A percentile compares a stretch with the other conserved stretches of the same genome.
Evolutionary conservation across 768 basidiomycete genomes (phyloP).

Genomic region (Tephrocybe sp.): DNA sequence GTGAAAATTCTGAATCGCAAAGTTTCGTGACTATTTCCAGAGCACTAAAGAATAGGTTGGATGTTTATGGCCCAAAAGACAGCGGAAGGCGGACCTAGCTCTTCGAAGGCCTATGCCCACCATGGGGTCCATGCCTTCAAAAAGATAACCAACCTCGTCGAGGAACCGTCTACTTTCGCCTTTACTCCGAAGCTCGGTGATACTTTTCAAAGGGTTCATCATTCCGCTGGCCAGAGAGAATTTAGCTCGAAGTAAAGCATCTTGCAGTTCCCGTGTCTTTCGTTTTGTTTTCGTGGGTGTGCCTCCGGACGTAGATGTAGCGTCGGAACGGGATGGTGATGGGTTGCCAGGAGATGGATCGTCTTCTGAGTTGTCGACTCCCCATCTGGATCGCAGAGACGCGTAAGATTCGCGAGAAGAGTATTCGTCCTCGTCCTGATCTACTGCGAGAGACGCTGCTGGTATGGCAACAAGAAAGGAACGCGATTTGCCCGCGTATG

Average conservation of each 20-base stretch:
- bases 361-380: conserved; percentile 78
- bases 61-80: background rate
- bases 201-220: conserved; percentile 77
- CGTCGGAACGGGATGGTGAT: conserved; percentile 33
- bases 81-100: conserved; percentile 51
- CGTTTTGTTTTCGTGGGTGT: conserved; percentile 40
- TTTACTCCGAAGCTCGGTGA: conserved; percentile 77
- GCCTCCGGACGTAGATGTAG: conserved; percentile 31
- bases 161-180: conserved; percentile 79
- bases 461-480: conserved; percentile 74
- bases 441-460: conserved; percentile 22
- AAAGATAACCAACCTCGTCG: conserved; percentile 83
- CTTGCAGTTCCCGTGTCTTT: conserved; percentile 33
- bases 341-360: conserved; percentile 46
- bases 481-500: conserved; percentile 77
- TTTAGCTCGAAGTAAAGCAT: conserved; percentile 16
- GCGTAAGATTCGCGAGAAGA: conserved; percentile 71
- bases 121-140: conserved; percentile 69
- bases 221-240: conserved; percentile 48
- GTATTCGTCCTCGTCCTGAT: conserved; percentile 49
- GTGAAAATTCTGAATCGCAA: conserved; percentile 71
- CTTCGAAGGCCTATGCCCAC: conserved; percentile 58
- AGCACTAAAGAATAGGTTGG: conserved; percentile 44
- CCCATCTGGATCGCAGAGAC: conserved; percentile 75
- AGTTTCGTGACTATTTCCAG: conserved; percentile 75